Conservation (phyloP, 2,329 filamentous ascomycete genomes). For the Cladophialophora bantiana region DNA sequence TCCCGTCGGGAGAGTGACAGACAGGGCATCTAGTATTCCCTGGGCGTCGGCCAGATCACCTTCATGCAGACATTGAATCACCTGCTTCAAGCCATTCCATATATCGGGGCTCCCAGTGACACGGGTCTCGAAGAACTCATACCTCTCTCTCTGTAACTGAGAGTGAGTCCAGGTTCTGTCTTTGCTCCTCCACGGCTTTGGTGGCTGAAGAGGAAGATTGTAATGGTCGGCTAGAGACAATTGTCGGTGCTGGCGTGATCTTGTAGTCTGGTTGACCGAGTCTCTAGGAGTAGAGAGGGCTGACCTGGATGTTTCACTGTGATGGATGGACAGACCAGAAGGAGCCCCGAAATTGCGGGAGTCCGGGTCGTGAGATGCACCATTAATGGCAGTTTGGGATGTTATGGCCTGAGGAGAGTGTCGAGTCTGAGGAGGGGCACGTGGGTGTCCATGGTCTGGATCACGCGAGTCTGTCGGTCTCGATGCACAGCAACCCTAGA, state of each 20-base stretch:
- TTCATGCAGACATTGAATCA: slow-evolving; percentile 72
- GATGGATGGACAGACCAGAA: slow-evolving; percentile 31
- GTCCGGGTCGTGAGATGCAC: slow-evolving; percentile 27
- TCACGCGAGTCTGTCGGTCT: slow-evolving; percentile 32
- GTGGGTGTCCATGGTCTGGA: slow-evolving; percentile 19
- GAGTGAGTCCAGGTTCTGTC: slow-evolving; percentile 72
- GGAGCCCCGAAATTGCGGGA: slow-evolving; percentile 27
- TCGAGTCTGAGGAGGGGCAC: slow-evolving; percentile 28
- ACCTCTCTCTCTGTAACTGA: slow-evolving; percentile 73
- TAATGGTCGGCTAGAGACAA: slow-evolving; percentile 64
- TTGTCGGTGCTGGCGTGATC: slow-evolving; percentile 26
- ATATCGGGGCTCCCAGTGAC: slow-evolving; percentile 79
- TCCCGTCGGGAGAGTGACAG: slow-evolving; percentile 75
- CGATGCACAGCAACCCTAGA: slow-evolving; percentile 40
- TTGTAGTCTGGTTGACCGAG: slow-evolving; percentile 20
- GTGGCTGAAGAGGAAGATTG: slow-evolving; percentile 71
- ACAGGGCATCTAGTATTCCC: slow-evolving; percentile 78
- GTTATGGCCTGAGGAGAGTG: slow-evolving; percentile 35
- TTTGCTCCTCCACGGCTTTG: slow-evolving; percentile 68
- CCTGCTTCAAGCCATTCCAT: slow-evolving; percentile 77
- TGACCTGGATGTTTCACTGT: slow-evolving; percentile 32
- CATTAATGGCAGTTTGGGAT: slow-evolving; percentile 38
- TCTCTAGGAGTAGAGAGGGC: slow-evolving; percentile 31
- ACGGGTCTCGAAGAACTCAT: slow-evolving; percentile 88
- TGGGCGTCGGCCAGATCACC: slow-evolving; percentile 74